A percentile compares a stretch with the other conserved stretches of the same genome.
phyloP scores from a whole-genome alignment of 192 early-diverging fungal species.

The Endogone sp. region DNA sequence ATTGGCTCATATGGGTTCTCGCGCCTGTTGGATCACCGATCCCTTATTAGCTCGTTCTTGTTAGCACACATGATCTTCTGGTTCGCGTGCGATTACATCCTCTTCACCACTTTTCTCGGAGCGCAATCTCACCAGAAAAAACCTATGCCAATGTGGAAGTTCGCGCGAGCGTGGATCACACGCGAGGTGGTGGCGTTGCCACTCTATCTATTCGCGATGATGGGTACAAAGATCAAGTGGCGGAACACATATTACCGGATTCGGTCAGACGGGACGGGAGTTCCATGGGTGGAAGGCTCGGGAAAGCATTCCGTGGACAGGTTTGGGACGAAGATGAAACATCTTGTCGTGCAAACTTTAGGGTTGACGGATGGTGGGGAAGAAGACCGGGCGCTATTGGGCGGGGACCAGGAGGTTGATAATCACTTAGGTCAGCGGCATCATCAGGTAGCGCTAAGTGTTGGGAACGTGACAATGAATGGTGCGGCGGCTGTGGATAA shows the following conservation, averaged over 20 bases:
- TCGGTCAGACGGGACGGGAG: constrained; percentile 59
- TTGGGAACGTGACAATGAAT: neutral
- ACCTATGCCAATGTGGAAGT: constrained; percentile 22
- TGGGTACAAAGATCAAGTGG: constrained; percentile 84
- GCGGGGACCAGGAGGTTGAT: neutral
- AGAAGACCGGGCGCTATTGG: neutral
- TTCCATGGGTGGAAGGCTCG: constrained; percentile 2
- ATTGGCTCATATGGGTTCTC: constrained; percentile 67
- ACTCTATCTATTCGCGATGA: constrained; percentile 75
- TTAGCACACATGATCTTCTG: constrained; percentile 17
- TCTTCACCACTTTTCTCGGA: constrained; percentile 20
- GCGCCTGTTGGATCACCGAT: constrained; percentile 28
- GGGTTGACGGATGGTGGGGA: neutral
- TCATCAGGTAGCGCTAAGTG: neutral
- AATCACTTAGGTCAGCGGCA: neutral
- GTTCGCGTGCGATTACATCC: constrained; percentile 23
- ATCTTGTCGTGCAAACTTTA: neutral
- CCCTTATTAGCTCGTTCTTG: constrained; percentile 17
- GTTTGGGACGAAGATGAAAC: neutral
- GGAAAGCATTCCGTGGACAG: neutral
- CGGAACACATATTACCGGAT: constrained; percentile 70
- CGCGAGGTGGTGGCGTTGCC: constrained; percentile 85
- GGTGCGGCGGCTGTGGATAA: neutral
- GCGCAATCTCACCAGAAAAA: constrained; percentile 28
- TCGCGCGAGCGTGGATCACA: constrained; percentile 74